Base-by-base conservation (phyloP, 495 filamentous ascomycete species). In the Xylaria palmicola region DNA sequence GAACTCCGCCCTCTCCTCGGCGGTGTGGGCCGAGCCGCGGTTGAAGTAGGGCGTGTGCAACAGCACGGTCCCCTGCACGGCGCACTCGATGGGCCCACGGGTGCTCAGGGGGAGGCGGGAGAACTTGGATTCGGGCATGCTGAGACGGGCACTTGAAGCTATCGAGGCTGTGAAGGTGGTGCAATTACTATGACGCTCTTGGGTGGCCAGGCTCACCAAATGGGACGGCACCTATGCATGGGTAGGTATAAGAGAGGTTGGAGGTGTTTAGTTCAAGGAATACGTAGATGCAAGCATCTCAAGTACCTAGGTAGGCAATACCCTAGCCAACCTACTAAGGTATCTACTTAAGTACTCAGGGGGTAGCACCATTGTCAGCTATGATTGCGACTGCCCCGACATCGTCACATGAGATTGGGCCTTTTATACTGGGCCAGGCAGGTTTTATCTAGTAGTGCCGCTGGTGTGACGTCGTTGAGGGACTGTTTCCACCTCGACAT, bases 11-110 rank as follows among this genome's bases (percentile, higher is more conserved):
- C 92, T 81, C 62, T 96, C 92, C 32, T 88, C 71, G 0, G 73
- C 60, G 0, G 90, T 80, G 65, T 92, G 92, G 1, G 85, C 91
- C 0, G 89, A 90, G 13, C 91, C 92, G 74, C 93, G 94, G 76
- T 95, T 95, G 77, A 90, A 90, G 62, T 85, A 87, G 0, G 88
- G 83, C 10, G 84, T 83, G 47, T 85, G 81, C 22, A 94, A 78
- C 3, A 94, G 76, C 4, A 84, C 80, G 27, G 77, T 72, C 8
- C 91, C 89, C 6, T 66, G 75, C 51, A 86, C 74, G 8, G 83
- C 80, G 67, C 85, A 87, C 60, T 85, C 81, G 61, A 86, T 76
- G 0, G 88, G 85, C 0, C 88, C 86, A 24, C 76, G 82, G 4
- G 86, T 85, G 48, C 81, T 83, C 20, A 90, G 77, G 7, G 85